Percentiles rank a stretch among this genome's conserved stretches.
Evolutionary conservation across 306 rosid genomes (phyloP).

Genomic region (Rosa rugosa): DNA sequence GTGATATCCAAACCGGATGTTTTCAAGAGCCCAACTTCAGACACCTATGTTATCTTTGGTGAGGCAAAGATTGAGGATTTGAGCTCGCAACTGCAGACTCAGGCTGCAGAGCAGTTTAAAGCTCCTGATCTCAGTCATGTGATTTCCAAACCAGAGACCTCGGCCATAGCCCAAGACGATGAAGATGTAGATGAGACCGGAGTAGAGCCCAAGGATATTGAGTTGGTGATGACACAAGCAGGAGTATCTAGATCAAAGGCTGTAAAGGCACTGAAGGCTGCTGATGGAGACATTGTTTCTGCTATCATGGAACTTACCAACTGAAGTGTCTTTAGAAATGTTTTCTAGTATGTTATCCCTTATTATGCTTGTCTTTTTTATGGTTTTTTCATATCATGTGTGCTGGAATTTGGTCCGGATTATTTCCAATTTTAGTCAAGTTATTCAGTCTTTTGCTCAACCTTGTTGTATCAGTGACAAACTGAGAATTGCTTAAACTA

Average conservation of each 20-base stretch:
- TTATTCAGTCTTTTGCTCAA: background rate
- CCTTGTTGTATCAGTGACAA: slow-evolving; percentile 20
- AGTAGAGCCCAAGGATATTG: slow-evolving; percentile 84
- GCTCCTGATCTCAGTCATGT: slow-evolving; percentile 66
- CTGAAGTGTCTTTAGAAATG: slow-evolving; percentile 29
- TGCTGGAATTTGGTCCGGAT: slow-evolving; percentile 5
- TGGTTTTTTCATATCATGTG: slow-evolving; percentile 21
- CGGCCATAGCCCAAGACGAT: slow-evolving; percentile 60
- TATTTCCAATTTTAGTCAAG: slow-evolving; percentile 5
- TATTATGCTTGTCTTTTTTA: background rate
- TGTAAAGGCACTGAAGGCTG: slow-evolving; percentile 73
- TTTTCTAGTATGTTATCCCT: background rate
- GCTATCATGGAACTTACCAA: slow-evolving; percentile 91
- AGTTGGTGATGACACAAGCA: slow-evolving; percentile 93
- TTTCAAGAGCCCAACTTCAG: slow-evolving; percentile 88
- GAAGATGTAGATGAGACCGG: slow-evolving; percentile 79
- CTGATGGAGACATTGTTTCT: slow-evolving; percentile 75
- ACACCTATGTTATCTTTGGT: slow-evolving; percentile 78
- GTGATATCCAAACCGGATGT: slow-evolving; percentile 91
- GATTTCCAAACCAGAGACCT: slow-evolving; percentile 64
- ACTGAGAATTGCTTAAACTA: slow-evolving; percentile 4
- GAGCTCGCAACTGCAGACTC: slow-evolving; percentile 83
- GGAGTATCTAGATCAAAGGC: slow-evolving; percentile 80
- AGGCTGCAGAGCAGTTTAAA: slow-evolving; percentile 96
- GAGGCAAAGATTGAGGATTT: slow-evolving; percentile 92